phyloP scores from a whole-genome alignment of 2,329 filamentous ascomycete genomes.

The Pseudodiploospora longispora region DNA sequence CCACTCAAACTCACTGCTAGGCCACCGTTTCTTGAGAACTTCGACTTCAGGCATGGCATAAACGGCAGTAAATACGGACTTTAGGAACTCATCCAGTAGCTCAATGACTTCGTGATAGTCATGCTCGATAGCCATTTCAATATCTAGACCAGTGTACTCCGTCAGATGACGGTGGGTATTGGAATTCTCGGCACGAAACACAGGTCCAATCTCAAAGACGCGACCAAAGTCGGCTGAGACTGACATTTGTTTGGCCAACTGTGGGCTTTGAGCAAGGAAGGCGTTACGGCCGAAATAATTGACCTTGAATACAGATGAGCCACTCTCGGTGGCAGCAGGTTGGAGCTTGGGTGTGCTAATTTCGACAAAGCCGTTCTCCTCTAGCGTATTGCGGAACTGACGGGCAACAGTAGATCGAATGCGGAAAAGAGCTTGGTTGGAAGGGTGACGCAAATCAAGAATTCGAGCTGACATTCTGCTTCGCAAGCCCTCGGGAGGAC shows the following conservation, averaged over 20 bases:
- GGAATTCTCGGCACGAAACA: conserved; percentile 91
- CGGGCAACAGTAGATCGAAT: conserved; percentile 74
- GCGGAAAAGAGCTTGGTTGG: conserved; percentile 81
- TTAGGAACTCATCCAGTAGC: conserved; percentile 72
- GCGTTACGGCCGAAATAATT: conserved; percentile 85
- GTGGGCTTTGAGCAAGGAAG: conserved; percentile 85
- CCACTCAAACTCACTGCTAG: conserved; percentile 80
- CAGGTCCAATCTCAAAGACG: conserved; percentile 65
- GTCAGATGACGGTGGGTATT: conserved; percentile 93
- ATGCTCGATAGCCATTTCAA: conserved; percentile 85
- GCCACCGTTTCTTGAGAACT: conserved; percentile 73
- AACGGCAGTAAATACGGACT: conserved; percentile 51
- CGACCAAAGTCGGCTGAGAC: conserved; percentile 83
- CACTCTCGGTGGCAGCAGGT: conserved; percentile 82
- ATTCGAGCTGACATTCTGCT: conserved; percentile 72
- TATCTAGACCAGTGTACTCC: conserved; percentile 85
- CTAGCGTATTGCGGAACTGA: conserved; percentile 69
- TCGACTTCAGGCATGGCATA: conserved; percentile 59
- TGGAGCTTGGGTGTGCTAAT: conserved; percentile 92
- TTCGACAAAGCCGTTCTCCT: conserved; percentile 74
- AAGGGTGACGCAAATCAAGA: conserved; percentile 76
- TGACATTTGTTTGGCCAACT: conserved; percentile 87
- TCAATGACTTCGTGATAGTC: conserved; percentile 84
- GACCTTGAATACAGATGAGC: conserved; percentile 82
- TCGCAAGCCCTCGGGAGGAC: conserved; percentile 56